A percentile compares a stretch with the other conserved stretches of the same genome.
phyloP scores from a whole-genome alignment of 352 stramenopile genomes.

The Pythium diclinum region DNA sequence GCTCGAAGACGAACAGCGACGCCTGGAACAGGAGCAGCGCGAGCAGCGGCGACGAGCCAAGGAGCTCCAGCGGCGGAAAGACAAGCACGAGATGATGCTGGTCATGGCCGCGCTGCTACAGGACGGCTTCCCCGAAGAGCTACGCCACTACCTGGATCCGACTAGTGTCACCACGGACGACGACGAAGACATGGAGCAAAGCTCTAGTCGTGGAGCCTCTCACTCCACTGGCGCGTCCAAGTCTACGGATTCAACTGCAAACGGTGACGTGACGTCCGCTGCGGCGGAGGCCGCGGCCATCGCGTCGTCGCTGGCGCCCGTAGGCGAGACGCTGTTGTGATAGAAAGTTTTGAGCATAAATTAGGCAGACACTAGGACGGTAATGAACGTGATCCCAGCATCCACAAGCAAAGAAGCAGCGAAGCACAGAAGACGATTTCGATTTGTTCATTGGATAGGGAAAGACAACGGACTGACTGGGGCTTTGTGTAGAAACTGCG shows the following conservation, averaged over 20 bases:
- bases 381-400: background rate
- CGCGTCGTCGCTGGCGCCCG: background rate
- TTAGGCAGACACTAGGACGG: background rate
- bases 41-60: conserved; percentile 30
- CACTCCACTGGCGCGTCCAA: background rate
- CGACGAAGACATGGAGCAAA: background rate
- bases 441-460: background rate
- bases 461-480: background rate
- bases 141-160: conserved; percentile 38
- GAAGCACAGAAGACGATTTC: background rate
- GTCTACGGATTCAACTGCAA: background rate
- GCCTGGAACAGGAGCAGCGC: conserved; percentile 32
- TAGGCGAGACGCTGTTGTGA: background rate
- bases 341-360: conserved; percentile 4
- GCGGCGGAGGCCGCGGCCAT: background rate
- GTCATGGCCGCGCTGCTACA: conserved; percentile 42
- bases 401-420: background rate
- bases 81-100: conserved; percentile 60
- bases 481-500: background rate
- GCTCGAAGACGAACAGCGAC: conserved; percentile 32
- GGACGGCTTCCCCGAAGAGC: conserved; percentile 40
- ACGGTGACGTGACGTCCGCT: background rate
- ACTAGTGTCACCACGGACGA: background rate
- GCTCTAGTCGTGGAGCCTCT: background rate
- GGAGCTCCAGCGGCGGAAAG: conserved; percentile 30